These are phyloP conservation scores for Margaritispora aquatica DNA, from an alignment of 495 filamentous ascomycete species.

Conservation along the genomic window DNA sequence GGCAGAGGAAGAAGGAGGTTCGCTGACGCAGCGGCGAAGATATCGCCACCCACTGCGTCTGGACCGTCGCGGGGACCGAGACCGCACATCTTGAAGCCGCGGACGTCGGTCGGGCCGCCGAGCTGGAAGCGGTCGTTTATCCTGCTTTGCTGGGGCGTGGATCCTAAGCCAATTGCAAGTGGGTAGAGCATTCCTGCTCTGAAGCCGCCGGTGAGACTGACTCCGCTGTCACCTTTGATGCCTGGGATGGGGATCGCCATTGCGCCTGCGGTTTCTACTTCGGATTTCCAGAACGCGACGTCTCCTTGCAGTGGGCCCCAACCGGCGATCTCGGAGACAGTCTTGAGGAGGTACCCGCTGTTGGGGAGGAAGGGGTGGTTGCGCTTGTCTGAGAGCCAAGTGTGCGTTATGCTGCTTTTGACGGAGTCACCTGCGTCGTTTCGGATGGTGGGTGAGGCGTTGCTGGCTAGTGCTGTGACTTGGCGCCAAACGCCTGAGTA, in stretches of 20 bases:
- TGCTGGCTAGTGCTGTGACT: conserved; percentile 64
- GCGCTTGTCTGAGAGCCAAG: conserved; percentile 69
- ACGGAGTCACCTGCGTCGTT: conserved; percentile 84
- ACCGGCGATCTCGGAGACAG: conserved; percentile 76
- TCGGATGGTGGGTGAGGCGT: conserved; percentile 74
- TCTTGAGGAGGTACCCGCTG: conserved; percentile 70
- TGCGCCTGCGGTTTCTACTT: conserved; percentile 73
- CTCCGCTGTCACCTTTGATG: conserved; percentile 59
- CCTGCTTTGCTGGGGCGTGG: conserved; percentile 53
- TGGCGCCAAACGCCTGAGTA: conserved; percentile 86
- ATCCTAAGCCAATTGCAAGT: conserved; percentile 47
- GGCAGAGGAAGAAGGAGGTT: conserved; percentile 83
- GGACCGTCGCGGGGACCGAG: conserved; percentile 78
- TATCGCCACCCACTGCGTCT: conserved; percentile 85
- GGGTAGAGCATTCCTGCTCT: conserved; percentile 53
- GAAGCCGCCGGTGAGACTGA: conserved; percentile 48
- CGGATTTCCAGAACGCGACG: conserved; percentile 82
- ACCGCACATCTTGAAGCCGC: conserved; percentile 85
- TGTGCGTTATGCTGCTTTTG: conserved; percentile 79
- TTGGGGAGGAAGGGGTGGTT: conserved; percentile 80
- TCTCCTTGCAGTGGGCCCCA: conserved; percentile 81
- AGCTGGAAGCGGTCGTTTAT: conserved; percentile 94
- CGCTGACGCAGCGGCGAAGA: conserved; percentile 81
- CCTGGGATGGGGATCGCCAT: conserved; percentile 64
- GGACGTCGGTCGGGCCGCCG: conserved; percentile 89